phyloP scores from a whole-genome alignment of 768 basidiomycete genomes.

The Cyathus striatus region DNA sequence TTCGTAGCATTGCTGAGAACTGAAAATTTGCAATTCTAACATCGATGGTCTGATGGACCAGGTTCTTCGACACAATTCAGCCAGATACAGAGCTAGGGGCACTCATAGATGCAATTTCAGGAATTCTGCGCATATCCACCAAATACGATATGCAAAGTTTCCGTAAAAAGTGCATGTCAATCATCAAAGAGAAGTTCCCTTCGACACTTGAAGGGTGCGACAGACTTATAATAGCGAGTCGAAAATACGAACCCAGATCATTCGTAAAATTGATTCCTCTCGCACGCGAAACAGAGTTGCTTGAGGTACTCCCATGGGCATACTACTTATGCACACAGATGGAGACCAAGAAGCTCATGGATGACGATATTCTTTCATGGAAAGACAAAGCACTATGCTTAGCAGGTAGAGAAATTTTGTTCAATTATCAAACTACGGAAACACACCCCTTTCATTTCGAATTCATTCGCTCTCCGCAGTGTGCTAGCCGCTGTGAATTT shows the following conservation, averaged over 20 bases:
- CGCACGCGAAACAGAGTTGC: slow-evolving; percentile 32
- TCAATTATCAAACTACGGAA: slow-evolving; percentile 30
- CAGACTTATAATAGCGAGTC: slow-evolving; percentile 27
- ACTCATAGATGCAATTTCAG: slow-evolving; percentile 34
- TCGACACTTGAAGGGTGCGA: slow-evolving; percentile 34
- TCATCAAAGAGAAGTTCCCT: slow-evolving; percentile 36
- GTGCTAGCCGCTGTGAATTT: slow-evolving; percentile 17
- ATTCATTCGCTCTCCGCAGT: slow-evolving; percentile 24
- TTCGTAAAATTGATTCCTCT: slow-evolving; percentile 37
- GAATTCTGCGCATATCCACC: slow-evolving; percentile 36
- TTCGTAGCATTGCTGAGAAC: slow-evolving; percentile 12
- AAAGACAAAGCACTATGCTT: slow-evolving; percentile 35
- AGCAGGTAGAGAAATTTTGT: slow-evolving; percentile 32
- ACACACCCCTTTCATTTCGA: slow-evolving; percentile 32
- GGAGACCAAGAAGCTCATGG: slow-evolving; percentile 24
- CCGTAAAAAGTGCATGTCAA: slow-evolving; percentile 30
- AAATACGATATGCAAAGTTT: slow-evolving; percentile 35
- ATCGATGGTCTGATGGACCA: slow-evolving; percentile 6
- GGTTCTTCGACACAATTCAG: slow-evolving; percentile 32
- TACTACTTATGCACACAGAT: slow-evolving; percentile 41
- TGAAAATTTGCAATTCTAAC: slow-evolving; percentile 2
- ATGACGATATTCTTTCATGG: slow-evolving; percentile 31
- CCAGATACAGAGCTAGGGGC: slow-evolving; percentile 24
- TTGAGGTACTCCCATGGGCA: slow-evolving; percentile 38
- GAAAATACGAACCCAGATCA: slow-evolving; percentile 28